These are phyloP conservation scores for Trifolium fragiferum DNA, from an alignment of 306 rosid genomes.

Conservation along the genomic window DNA sequence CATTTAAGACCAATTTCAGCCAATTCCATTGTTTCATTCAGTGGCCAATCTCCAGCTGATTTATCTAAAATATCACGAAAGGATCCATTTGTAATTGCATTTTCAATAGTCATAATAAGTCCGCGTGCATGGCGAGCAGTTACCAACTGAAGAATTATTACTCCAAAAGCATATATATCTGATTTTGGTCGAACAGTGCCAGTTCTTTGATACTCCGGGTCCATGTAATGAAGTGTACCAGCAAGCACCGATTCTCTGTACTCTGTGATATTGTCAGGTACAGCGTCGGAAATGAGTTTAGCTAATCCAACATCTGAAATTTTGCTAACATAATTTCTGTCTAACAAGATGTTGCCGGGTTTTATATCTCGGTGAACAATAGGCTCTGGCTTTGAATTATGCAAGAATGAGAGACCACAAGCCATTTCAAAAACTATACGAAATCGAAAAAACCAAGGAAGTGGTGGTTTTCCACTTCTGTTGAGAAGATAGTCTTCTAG, in stretches of 20 bases:
- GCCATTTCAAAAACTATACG: constrained; percentile 77
- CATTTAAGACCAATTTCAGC: constrained; percentile 73
- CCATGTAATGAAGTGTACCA: constrained; percentile 94
- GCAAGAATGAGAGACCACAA: constrained; percentile 87
- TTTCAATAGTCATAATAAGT: constrained; percentile 60
- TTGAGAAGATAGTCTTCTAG: constrained; percentile 69
- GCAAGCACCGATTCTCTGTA: constrained; percentile 82
- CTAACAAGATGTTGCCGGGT: constrained; percentile 90
- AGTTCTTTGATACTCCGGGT: constrained; percentile 96
- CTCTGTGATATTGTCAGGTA: constrained; percentile 86
- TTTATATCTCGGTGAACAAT: constrained; percentile 92
- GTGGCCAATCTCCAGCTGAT: constrained; percentile 87
- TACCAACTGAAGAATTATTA: constrained; percentile 76
- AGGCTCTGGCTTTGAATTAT: constrained; percentile 82
- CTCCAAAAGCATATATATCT: constrained; percentile 85
- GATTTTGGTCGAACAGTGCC: constrained; percentile 94
- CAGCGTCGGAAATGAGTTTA: constrained; percentile 67
- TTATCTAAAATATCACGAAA: constrained; percentile 63
- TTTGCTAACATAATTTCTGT: constrained; percentile 81
- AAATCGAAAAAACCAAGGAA: constrained; percentile 84
- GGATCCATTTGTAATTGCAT: constrained; percentile 65
- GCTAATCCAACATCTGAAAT: constrained; percentile 92
- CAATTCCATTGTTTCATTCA: constrained; percentile 69
- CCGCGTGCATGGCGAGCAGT: constrained; percentile 74
- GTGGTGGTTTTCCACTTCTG: constrained; percentile 60